Evolutionary conservation across 2,329 filamentous ascomycete species (phyloP), one percentile per base, ranked within the genome.

Genomic region (Pestalotiopsis sp.): DNA sequence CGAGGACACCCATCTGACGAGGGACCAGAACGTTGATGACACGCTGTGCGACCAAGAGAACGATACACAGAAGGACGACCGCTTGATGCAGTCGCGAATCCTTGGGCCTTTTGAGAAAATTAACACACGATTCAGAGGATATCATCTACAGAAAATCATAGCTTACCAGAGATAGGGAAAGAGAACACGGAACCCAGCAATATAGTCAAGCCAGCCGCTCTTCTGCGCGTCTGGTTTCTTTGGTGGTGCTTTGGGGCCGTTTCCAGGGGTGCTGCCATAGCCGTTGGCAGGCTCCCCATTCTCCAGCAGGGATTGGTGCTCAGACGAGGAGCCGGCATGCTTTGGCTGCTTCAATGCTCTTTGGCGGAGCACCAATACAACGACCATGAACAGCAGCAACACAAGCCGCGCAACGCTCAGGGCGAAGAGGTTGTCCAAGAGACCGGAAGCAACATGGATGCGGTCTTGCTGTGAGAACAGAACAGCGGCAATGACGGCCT

Each of bases 141-240:
- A 68, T 63, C 22, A 68, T 63, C 22, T 39, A 10, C 3, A 26
- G 22, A 13, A 39, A n/a, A 1, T 20, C 48, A 3, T 24, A 20
- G 67, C 71, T 20, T 72, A 65, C 82, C 82, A 84, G 1, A 84
- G 73, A 57, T 82, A 84, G 2, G 82, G 82, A 39, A 84, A 83
- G 5, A 84, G 74, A 10, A 82, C 77, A 14, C 77, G 71, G 70
- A 83, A 84, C 0, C 82, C 82, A 13, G 80, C 77, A 69, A 84
- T 76, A 68, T 84, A 84, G 69, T 83, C 81, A 10, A 84, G 73
- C 82, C 82, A 84, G 2, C 65, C 65, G 5, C 38, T 39, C 9
- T 38, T 61, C 65, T 66, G 65, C 3, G 65, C 20, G 55, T 55
- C 65, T 6, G 38, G 35, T 24, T 66, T 66, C 24, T 65, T 70